Conservation (phyloP, 306 rosid genomes). For the Castanea mollissima region DNA sequence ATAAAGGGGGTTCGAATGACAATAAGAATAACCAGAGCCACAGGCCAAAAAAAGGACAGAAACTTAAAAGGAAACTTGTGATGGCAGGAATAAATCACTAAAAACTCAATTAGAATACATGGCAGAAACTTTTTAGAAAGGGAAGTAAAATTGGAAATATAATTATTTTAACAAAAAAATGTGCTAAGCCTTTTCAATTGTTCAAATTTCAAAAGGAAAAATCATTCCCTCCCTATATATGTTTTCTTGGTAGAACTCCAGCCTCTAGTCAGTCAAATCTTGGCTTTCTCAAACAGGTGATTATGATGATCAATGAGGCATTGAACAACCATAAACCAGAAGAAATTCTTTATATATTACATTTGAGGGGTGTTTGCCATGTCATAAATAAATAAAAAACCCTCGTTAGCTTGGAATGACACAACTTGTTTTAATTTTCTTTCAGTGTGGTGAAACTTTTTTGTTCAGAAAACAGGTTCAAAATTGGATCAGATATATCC, state of each 20-base stretch:
- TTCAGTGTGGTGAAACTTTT: too few species aligned
- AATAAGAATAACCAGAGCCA: neutral
- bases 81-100: neutral
- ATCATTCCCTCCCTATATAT: neutral
- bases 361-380: too few species aligned
- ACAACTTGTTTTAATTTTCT: too few species aligned
- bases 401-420: too few species aligned
- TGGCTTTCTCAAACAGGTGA: neutral
- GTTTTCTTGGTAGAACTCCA: neutral
- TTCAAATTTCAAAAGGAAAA: neutral
- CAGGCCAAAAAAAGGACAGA: neutral
- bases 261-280: neutral
- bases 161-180: too few species aligned
- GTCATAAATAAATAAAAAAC: too few species aligned
- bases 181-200: too few species aligned
- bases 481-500: too few species aligned
- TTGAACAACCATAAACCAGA: neutral
- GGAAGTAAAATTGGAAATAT: neutral
- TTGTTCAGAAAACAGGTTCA: too few species aligned
- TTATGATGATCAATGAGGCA: neutral
- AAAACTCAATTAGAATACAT: neutral
- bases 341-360: neutral
- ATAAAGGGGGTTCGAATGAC: too few species aligned
- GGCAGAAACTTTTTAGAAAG: neutral
- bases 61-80: neutral